Percentiles rank a stretch among this genome's conserved stretches.
phyloP scores from a whole-genome alignment of 495 filamentous ascomycete species.

The Rhypophila decipiens region DNA sequence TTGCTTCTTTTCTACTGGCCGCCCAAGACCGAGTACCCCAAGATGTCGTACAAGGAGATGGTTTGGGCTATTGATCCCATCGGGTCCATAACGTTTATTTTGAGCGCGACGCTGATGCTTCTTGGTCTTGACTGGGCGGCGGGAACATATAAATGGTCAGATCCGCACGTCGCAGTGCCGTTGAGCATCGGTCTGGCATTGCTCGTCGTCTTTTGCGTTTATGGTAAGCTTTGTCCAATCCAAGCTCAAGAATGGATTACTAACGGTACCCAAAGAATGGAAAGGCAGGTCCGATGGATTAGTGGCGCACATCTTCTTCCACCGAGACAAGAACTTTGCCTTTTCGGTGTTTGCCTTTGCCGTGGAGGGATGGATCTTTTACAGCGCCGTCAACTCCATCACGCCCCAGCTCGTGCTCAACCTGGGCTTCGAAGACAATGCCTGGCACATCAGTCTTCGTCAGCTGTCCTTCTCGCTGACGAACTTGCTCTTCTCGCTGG shows the following conservation, averaged over 20 bases:
- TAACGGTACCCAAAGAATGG: conserved; percentile 45
- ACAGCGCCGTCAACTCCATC: conserved; percentile 49
- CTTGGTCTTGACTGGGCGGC: conserved; percentile 49
- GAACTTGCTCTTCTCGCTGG: conserved; percentile 29
- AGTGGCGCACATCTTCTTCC: conserved; percentile 50
- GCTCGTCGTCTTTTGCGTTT: conserved; percentile 38
- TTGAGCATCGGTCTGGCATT: conserved; percentile 39
- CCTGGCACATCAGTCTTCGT: conserved; percentile 41
- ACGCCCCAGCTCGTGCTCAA: conserved; percentile 47
- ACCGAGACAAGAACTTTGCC: conserved; percentile 44
- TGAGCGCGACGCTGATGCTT: conserved; percentile 42
- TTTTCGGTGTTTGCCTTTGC: conserved; percentile 49
- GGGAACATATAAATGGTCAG: conserved; percentile 42
- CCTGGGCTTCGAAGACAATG: conserved; percentile 44
- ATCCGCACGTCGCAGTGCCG: conserved; percentile 44
- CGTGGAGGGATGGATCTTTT: conserved; percentile 55
- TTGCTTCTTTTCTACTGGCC: conserved; percentile 48
- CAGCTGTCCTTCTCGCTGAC: conserved; percentile 40
- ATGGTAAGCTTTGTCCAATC: conserved; percentile 25
- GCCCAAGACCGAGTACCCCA: conserved; percentile 32
- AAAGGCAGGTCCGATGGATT: conserved; percentile 46
- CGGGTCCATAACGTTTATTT: conserved; percentile 43
- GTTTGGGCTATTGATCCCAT: conserved; percentile 50
- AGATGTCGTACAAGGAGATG: conserved; percentile 34
- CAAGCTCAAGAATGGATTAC: not conserved